Conservation (phyloP, 106 monocot genomes). For the Dioscorea zingiberensis region DNA sequence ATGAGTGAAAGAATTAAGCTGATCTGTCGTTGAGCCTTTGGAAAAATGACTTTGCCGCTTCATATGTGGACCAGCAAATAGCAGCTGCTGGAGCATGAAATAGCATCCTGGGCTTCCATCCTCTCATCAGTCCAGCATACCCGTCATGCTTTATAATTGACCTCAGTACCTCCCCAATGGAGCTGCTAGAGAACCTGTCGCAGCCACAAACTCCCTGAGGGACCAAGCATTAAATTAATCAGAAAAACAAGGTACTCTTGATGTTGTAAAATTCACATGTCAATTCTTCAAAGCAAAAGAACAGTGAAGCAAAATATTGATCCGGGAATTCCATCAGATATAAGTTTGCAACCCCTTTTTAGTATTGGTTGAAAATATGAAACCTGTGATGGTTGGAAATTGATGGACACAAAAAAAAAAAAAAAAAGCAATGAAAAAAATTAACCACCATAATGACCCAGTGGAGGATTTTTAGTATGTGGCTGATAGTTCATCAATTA, state of each 20-base stretch:
- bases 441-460: too few species aligned
- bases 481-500: too few species aligned
- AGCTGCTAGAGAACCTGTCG: neutral
- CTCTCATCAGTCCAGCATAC: slow-evolving; percentile 5
- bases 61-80: slow-evolving; percentile 11
- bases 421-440: too few species aligned
- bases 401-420: too few species aligned
- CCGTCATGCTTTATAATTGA: slow-evolving; percentile 7
- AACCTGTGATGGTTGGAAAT: neutral
- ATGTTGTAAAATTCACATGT: neutral
- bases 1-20: too few species aligned
- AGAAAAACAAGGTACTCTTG: neutral
- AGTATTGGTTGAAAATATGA: neutral
- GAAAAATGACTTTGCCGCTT: slow-evolving; percentile 5
- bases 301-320: neutral
- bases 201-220: slow-evolving; percentile 1
- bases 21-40: neutral
- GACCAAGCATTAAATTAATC: neutral
- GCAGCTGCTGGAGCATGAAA: slow-evolving; percentile 19
- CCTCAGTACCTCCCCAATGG: neutral
- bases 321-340: neutral
- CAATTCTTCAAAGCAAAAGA: neutral
- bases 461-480: too few species aligned
- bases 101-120: slow-evolving; percentile 13
- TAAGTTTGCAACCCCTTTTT: neutral